Evolutionary conservation across 495 filamentous ascomycete genomes (phyloP), one percentile per base, ranked within the genome.

Genomic region (Aspergillus sparsus): DNA sequence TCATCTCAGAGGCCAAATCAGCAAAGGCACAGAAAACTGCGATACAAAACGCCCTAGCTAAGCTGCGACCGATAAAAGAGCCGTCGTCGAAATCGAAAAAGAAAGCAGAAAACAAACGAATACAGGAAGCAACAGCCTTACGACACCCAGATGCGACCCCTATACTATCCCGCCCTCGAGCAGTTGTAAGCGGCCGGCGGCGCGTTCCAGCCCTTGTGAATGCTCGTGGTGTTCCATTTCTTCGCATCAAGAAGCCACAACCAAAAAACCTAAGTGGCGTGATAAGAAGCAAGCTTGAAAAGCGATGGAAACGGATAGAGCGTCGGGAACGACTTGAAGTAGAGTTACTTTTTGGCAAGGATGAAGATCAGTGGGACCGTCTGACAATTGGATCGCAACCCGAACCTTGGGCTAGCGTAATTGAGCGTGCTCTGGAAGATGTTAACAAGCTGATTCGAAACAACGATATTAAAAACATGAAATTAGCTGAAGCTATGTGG

Each of bases 231-330:
- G 62, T 89, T n/a, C 88, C 90, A 0, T 87, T 92, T 58, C 71
- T 94, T 45, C 84, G 89, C 27, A 68, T 89, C 52, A 81, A 77
- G 61, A 92, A 91, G 67, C 88, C 89, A 7, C 87, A 91, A 64
- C 79, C 88, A 6, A 63, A 66, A 34, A 72, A 71, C 37, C 72
- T 93, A 5, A 82, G 80, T 60, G 71, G 80, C 4, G 73, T 88
- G 0, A 68, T 94, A 11, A 70, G 78, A 8, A 71, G 81, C 34
- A 87, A 82, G 53, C 61, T 82, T 15, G 68, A 78, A 15, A 75
- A 65, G 18, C 74, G 80, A 27, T 76, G 77, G 59, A 66, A 69
- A 7, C 60, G 65, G 16, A 67, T 76, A 31, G 65, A 67, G 21
- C 66, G 62, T 6, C 66, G 73, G 7, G 64, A 74, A 1, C 65